Evolutionary conservation across 1,284 basidiomycete species (phyloP).

Genomic region (Boletus mariae): DNA sequence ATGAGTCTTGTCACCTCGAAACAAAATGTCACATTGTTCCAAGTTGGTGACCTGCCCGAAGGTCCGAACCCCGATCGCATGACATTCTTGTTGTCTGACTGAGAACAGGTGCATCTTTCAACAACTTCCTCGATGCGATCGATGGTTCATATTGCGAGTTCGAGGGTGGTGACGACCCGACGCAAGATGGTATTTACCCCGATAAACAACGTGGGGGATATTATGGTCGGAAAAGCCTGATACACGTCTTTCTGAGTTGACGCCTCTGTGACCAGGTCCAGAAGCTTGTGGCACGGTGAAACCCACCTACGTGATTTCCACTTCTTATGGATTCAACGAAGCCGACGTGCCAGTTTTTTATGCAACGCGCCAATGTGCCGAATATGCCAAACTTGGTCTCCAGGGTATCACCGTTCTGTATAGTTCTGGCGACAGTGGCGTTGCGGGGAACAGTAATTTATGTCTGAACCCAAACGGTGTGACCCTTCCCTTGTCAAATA

Average conservation of each 20-base stretch:
- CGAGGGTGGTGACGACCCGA: slow-evolving; percentile 57
- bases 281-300: slow-evolving; percentile 49
- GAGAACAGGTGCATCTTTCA: slow-evolving; percentile 39
- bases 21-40: slow-evolving; percentile 44
- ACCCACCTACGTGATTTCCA: slow-evolving; percentile 52
- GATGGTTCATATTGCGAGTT: slow-evolving; percentile 56
- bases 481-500: background rate
- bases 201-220: slow-evolving; percentile 46
- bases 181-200: slow-evolving; percentile 50
- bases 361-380: slow-evolving; percentile 50
- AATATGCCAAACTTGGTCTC: slow-evolving; percentile 51
- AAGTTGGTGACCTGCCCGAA: slow-evolving; percentile 44
- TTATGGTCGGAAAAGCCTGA: slow-evolving; percentile 10
- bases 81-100: background rate
- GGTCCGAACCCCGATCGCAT: slow-evolving; percentile 26
- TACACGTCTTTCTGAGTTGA: slow-evolving; percentile 1
- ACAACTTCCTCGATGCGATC: slow-evolving; percentile 45
- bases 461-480: slow-evolving; percentile 44
- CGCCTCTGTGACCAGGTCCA: slow-evolving; percentile 22
- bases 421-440: slow-evolving; percentile 50
- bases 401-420: slow-evolving; percentile 50
- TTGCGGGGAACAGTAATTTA: slow-evolving; percentile 38
- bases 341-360: slow-evolving; percentile 43
- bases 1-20: slow-evolving; percentile 43
- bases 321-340: slow-evolving; percentile 52